Base-by-base conservation (phyloP, 2,329 filamentous ascomycete species). In the Thelonectria discophora region DNA sequence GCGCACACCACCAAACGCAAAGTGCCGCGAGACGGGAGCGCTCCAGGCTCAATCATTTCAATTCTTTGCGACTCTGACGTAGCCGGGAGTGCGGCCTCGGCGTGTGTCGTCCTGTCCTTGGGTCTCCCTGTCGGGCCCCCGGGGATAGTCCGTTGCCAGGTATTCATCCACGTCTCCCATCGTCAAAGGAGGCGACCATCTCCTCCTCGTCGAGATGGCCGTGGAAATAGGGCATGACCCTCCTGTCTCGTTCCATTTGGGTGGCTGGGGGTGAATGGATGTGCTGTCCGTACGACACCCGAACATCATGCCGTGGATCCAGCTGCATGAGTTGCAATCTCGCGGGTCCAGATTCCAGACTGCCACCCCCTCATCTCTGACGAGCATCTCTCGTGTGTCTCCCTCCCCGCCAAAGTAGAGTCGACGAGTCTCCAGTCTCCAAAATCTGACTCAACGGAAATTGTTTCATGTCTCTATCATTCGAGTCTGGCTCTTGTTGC, bases 301-400 rank as follows among this genome's bases (percentile, higher is more conserved):
- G 18, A 52, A 52, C 50, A 48, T 56, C 54, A 70, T 71, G 67
- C 58, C 65, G 67, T 68, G 69, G 69, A 65, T 62, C 69, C 65
- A 71, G 49, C 57, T 69, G 67, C 69, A 71, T 71, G 56, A 66
- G 59, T 57, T 53, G 60, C 59, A 71, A 70, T 71, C 58, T 68
- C 62, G 66, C 52, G 57, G 61, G 47, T 11, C 52, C 34, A 27
- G 27, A 30, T 30, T 30, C 27, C 27, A 30, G 40, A 32, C 42
- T 55, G 43, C 30, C 58, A 51, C 52, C 52, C 42, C 48, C 56
- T 53, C 12, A 30, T 49, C 13, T 13, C 42, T 17, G 21, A 50
- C 48, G 43, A 52, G 48, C 43, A 40, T 50, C 52, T 60, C 42
- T 40, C 37, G 40, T 46, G 40, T 60, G 27, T 30, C 27, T 30